Evolutionary conservation across 2,329 filamentous ascomycete genomes (phyloP).

Genomic region (Diaporthe sp.): DNA sequence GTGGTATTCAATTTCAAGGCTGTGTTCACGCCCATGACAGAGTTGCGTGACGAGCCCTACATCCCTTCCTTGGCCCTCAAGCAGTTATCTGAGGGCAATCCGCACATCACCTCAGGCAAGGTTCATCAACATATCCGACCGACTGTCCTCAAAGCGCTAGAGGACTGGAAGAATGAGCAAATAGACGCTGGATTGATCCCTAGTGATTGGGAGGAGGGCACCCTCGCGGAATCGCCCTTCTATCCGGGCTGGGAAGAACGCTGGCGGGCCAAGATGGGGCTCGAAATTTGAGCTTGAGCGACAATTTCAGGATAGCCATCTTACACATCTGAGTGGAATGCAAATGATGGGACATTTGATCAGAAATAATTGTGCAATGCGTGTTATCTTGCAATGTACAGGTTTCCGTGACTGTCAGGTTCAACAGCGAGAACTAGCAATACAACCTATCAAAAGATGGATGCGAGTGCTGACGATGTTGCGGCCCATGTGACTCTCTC

Average conservation of each 20-base stretch:
- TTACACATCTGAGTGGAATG: too few species aligned
- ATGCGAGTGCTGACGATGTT: too few species aligned
- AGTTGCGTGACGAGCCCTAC: background rate
- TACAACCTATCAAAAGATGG: too few species aligned
- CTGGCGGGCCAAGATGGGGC: background rate
- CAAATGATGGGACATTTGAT: too few species aligned
- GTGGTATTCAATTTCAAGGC: background rate
- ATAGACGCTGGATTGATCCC: background rate
- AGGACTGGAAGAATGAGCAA: background rate
- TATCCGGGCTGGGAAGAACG: background rate
- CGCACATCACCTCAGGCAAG: background rate
- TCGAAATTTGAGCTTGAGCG: background rate
- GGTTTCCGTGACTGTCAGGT: too few species aligned
- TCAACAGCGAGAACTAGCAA: too few species aligned
- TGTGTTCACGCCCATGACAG: background rate
- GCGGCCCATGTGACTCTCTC: too few species aligned
- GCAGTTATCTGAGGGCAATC: background rate
- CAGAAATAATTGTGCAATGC: too few species aligned
- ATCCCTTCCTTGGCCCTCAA: background rate
- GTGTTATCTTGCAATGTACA: too few species aligned
- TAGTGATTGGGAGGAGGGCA: background rate
- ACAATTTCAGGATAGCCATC: background rate
- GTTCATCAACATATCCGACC: background rate
- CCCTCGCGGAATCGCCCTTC: background rate
- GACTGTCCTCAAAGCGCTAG: background rate